phyloP scores from a whole-genome alignment of 164 flowering plant species.

The Liquidambar formosana region DNA sequence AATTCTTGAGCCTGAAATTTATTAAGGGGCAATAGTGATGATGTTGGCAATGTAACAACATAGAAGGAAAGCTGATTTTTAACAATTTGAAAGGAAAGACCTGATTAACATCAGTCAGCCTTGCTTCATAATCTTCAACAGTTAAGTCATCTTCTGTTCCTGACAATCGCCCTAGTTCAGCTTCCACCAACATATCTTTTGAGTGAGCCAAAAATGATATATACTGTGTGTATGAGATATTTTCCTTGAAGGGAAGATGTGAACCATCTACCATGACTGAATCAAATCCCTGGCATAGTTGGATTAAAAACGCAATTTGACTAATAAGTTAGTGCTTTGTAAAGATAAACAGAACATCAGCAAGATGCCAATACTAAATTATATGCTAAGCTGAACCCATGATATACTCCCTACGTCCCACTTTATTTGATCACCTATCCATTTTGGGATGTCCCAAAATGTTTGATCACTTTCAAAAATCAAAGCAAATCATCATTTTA shows the following conservation, averaged over 20 bases:
- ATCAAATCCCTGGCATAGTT: conserved; percentile 72
- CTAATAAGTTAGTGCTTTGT: not conserved
- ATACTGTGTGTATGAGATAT: conserved; percentile 65
- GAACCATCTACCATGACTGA: conserved; percentile 99
- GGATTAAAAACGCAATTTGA: conserved; percentile 9
- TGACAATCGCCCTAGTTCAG: conserved; percentile 95
- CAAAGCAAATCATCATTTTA: too few species aligned
- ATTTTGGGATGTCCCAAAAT: too few species aligned
- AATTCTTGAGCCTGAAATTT: conserved; percentile 80
- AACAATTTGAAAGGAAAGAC: conserved; percentile 29
- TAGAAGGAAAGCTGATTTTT: not conserved
- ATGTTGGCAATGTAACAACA: conserved; percentile 2
- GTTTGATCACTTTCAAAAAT: too few species aligned
- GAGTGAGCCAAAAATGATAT: conserved; percentile 69
- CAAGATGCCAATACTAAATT: not conserved
- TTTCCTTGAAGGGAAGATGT: conserved; percentile 81
- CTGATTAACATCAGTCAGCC: conserved; percentile 81
- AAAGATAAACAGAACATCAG: not conserved
- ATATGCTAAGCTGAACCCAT: not conserved
- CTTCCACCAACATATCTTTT: conserved; percentile 82
- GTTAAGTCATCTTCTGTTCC: conserved; percentile 98
- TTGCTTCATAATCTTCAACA: conserved; percentile 93
- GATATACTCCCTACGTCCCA: not conserved
- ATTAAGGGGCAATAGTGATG: conserved; percentile 7
- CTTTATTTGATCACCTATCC: too few species aligned